Evolutionary conservation across 176 grass and related monocot species (phyloP).

Genomic region (Triticum monococcum): DNA sequence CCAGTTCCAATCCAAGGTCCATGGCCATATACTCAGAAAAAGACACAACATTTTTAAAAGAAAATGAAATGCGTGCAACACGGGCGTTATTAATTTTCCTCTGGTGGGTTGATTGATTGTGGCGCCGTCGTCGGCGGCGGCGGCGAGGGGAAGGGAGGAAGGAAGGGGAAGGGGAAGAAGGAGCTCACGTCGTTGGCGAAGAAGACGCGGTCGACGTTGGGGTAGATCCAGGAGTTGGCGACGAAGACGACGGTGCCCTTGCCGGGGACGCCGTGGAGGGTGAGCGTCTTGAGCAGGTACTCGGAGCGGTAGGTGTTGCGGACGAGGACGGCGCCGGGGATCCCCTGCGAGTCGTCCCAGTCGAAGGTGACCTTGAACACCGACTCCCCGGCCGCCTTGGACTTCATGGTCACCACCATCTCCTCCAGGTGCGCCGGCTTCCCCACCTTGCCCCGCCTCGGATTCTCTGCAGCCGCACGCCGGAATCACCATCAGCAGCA

Average conservation of each 20-base stretch:
- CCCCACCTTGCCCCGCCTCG: slow-evolving; percentile 50
- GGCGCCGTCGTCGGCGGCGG: no score
- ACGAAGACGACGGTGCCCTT: slow-evolving; percentile 68
- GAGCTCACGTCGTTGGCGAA: slow-evolving; percentile 78
- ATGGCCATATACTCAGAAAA: no score
- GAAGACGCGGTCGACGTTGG: slow-evolving; percentile 59
- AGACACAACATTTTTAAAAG: no score
- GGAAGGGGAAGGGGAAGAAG: not conserved
- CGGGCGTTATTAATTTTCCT: not conserved
- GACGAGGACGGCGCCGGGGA: slow-evolving; percentile 78
- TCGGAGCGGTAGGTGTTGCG: slow-evolving; percentile 55
- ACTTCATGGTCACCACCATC: slow-evolving; percentile 36
- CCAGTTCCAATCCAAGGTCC: not conserved
- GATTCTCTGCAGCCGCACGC: slow-evolving; percentile 17
- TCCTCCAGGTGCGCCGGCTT: slow-evolving; percentile 56
- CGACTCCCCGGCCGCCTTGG: slow-evolving; percentile 44
- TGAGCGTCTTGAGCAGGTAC: slow-evolving; percentile 73
- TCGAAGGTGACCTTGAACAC: slow-evolving; percentile 57
- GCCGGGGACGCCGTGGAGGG: slow-evolving; percentile 63
- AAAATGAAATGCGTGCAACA: not conserved
- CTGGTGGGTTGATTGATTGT: no score
- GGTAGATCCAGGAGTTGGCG: slow-evolving; percentile 89
- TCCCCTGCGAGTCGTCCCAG: slow-evolving; percentile 66
- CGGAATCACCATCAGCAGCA: not conserved
- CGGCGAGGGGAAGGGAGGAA: no score